Evolutionary conservation across 1,284 basidiomycete species (phyloP).

Genomic region (Calocybe gambosa): DNA sequence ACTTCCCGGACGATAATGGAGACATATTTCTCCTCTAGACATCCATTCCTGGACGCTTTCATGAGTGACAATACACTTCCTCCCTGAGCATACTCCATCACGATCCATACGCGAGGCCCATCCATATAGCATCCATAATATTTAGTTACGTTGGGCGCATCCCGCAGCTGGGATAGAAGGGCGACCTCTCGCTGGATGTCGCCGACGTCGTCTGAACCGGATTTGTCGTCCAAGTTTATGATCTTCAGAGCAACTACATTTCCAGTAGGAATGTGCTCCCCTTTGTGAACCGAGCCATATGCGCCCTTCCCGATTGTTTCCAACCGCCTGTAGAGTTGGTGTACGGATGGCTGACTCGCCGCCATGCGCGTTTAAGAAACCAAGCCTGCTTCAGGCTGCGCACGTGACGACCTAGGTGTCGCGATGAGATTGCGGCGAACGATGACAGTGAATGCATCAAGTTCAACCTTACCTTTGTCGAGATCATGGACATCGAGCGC

Average conservation of each 20-base stretch:
- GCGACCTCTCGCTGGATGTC: constrained; percentile 97
- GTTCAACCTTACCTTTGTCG: too few species aligned
- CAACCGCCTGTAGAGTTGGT: constrained; percentile 59
- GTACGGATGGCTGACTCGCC: constrained; percentile 39
- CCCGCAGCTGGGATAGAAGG: constrained; percentile 84
- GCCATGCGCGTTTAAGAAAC: not conserved
- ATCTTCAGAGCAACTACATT: constrained; percentile 95
- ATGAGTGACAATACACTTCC: constrained; percentile 91
- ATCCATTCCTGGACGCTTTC: constrained; percentile 76
- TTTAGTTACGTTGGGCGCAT: constrained; percentile 87
- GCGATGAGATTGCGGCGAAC: not conserved
- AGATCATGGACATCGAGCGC: constrained; percentile 58
- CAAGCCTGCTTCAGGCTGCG: constrained; percentile 11
- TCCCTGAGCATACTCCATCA: constrained; percentile 97
- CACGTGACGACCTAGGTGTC: constrained; percentile 8
- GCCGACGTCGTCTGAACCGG: constrained; percentile 88
- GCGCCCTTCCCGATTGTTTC: constrained; percentile 90
- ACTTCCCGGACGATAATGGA: constrained; percentile 89
- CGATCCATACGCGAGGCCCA: constrained; percentile 96
- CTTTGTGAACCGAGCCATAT: constrained; percentile 94
- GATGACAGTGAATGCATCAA: too few species aligned
- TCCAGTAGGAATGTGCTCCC: constrained; percentile 77
- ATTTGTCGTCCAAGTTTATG: constrained; percentile 88
- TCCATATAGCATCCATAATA: constrained; percentile 97
- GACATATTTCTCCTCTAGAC: constrained; percentile 87